Evolutionary conservation across 2,329 filamentous ascomycete species (phyloP).

Genomic region (Bipolaris gigantea): DNA sequence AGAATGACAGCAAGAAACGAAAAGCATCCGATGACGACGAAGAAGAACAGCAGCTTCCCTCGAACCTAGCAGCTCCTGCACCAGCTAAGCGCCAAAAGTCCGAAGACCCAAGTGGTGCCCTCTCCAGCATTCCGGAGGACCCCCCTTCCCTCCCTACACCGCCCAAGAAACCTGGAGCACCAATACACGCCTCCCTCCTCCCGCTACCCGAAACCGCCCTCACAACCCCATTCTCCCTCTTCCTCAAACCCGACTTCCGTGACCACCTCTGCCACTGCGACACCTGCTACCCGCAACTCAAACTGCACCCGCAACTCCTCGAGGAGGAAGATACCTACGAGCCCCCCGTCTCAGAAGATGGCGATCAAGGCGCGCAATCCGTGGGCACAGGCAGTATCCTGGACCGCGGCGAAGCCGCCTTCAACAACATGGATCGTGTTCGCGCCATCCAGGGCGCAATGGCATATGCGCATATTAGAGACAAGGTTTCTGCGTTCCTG

Average conservation of each 20-base stretch:
- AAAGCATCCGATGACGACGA: slow-evolving; percentile 50
- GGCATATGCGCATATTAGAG: slow-evolving; percentile 95
- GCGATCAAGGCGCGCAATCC: slow-evolving; percentile 57
- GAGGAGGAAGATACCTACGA: slow-evolving; percentile 96
- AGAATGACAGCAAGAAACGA: slow-evolving; percentile 46
- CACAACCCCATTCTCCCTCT: slow-evolving; percentile 71
- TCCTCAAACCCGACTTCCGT: slow-evolving; percentile 78
- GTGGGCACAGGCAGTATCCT: slow-evolving; percentile 79
- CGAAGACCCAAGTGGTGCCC: slow-evolving; percentile 31
- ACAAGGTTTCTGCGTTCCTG: slow-evolving; percentile 93
- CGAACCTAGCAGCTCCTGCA: slow-evolving; percentile 20
- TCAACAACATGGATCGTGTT: slow-evolving; percentile 90
- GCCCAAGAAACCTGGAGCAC: slow-evolving; percentile 45
- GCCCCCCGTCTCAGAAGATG: slow-evolving; percentile 70
- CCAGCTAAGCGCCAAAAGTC: slow-evolving; percentile 43
- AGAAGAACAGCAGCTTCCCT: slow-evolving; percentile 20
- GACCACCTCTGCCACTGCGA: slow-evolving; percentile 79
- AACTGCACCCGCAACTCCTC: slow-evolving; percentile 75
- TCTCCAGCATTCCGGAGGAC: slow-evolving; percentile 43
- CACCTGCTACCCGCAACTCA: slow-evolving; percentile 74
- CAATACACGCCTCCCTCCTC: slow-evolving; percentile 66
- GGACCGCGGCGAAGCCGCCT: slow-evolving; percentile 87
- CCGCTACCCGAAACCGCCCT: slow-evolving; percentile 55
- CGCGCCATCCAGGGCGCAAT: slow-evolving; percentile 92
- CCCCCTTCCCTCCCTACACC: slow-evolving; percentile 28